These are phyloP conservation scores for Phanerochaete carnosa DNA, from an alignment of 768 basidiomycete genomes.

Conservation along the genomic window DNA sequence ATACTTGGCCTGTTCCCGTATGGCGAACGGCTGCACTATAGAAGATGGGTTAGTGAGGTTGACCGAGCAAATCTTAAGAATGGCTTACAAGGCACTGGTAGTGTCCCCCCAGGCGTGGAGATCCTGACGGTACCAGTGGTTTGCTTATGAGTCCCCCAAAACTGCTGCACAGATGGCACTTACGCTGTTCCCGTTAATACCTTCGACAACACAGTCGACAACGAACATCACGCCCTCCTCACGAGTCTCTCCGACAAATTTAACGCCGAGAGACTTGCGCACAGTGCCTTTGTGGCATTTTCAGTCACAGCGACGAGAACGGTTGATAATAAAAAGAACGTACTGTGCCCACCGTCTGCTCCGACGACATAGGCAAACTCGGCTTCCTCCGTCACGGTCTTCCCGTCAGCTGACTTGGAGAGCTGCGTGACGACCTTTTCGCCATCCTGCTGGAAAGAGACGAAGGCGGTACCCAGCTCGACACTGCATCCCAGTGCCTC, in stretches of 20 bases:
- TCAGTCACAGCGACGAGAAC: neutral
- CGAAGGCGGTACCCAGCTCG: neutral
- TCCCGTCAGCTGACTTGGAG: neutral
- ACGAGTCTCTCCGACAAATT: constrained; percentile 3
- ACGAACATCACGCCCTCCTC: neutral
- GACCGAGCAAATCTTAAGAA: neutral
- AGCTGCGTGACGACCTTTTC: neutral
- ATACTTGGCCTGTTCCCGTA: neutral
- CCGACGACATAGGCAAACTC: neutral
- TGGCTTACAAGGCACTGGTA: constrained; percentile 11
- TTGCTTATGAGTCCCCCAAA: too few relatives aligned
- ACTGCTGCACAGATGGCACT: neutral
- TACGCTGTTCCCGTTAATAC: neutral
- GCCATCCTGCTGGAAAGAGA: neutral
- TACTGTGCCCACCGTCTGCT: constrained; percentile 2
- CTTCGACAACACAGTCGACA: neutral
- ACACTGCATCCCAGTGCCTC: too few relatives aligned
- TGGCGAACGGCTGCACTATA: neutral
- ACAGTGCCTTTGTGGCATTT: neutral
- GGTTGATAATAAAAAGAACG: neutral
- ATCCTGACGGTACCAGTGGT: constrained; percentile 5
- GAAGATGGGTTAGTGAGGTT: neutral
- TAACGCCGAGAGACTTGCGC: constrained; percentile 4
- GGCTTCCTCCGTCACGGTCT: neutral
- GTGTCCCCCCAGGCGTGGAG: constrained; percentile 23